Percentiles rank a stretch among this genome's conserved stretches.
These are phyloP conservation scores for Aaosphaeria arxii DNA, from an alignment of 2,329 filamentous ascomycete species.

Conservation along the genomic window DNA sequence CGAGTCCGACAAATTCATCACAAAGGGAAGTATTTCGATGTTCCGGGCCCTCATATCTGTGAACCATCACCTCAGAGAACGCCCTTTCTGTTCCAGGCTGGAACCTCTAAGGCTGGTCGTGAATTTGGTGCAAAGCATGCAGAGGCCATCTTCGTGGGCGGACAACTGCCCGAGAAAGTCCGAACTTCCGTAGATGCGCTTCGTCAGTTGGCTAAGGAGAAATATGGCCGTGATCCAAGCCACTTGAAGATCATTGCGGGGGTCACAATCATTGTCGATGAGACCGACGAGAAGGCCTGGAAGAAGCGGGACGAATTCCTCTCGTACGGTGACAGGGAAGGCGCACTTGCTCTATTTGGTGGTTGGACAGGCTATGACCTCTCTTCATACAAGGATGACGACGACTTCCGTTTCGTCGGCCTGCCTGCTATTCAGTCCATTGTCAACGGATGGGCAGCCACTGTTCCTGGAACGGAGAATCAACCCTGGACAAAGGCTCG, in stretches of 20 bases:
- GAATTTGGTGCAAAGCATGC: constrained; percentile 65
- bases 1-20: constrained; percentile 64
- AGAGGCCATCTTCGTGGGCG: constrained; percentile 66
- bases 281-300: constrained; percentile 61
- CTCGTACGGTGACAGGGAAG: constrained; percentile 59
- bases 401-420: constrained; percentile 41
- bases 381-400: constrained; percentile 55
- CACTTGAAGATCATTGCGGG: constrained; percentile 65
- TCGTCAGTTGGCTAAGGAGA: constrained; percentile 51
- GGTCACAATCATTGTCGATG: constrained; percentile 61
- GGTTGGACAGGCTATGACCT: constrained; percentile 69
- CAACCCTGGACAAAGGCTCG: constrained; percentile 68
- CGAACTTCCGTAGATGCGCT: constrained; percentile 60
- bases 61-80: constrained; percentile 65
- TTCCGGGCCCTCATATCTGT: constrained; percentile 65
- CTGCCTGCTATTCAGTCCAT: constrained; percentile 9
- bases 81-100: constrained; percentile 65
- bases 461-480: constrained; percentile 29
- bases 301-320: constrained; percentile 60
- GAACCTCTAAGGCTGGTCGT: constrained; percentile 62
- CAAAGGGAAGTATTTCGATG: constrained; percentile 59
- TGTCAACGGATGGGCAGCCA: constrained; percentile 10
- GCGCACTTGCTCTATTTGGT: constrained; percentile 66
- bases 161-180: constrained; percentile 58
- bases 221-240: constrained; percentile 54